phyloP scores from a whole-genome alignment of 495 filamentous ascomycete species.

The Apiosordaria backusii region DNA sequence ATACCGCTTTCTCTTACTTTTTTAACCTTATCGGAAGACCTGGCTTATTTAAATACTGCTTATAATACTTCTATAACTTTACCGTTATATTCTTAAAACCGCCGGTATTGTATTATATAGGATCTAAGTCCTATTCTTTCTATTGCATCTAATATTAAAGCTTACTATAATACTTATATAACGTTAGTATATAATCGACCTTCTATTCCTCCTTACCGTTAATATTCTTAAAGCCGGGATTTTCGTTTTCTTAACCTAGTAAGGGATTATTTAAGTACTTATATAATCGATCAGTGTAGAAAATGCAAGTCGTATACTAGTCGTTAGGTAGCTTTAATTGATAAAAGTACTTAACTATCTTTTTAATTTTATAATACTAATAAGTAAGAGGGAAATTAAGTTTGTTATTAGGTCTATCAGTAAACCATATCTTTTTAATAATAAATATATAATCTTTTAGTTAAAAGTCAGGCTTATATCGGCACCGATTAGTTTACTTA shows the following conservation, averaged over 20 bases:
- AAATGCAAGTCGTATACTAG: background rate
- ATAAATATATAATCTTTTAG: background rate
- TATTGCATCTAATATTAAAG: background rate
- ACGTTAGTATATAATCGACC: too few species aligned
- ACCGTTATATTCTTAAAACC: background rate
- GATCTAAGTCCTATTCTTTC: background rate
- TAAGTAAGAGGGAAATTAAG: too few species aligned
- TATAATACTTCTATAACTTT: too few species aligned
- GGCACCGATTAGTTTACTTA: background rate
- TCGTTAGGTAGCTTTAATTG: background rate
- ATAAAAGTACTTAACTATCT: background rate
- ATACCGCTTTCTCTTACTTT: too few species aligned
- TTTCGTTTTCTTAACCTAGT: background rate
- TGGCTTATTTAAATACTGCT: too few species aligned
- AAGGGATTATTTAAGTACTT: background rate
- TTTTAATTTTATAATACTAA: background rate
- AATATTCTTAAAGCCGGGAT: background rate
- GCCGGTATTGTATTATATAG: background rate
- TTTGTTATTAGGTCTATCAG: too few species aligned
- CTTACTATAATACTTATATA: background rate
- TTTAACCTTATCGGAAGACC: too few species aligned
- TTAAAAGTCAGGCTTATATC: background rate
- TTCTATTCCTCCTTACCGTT: background rate
- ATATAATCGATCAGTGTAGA: background rate
- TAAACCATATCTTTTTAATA: background rate